Evolutionary conservation across 495 filamentous ascomycete species (phyloP), one percentile per base, ranked within the genome.

Genomic region (Xanthoparmelia taractica): DNA sequence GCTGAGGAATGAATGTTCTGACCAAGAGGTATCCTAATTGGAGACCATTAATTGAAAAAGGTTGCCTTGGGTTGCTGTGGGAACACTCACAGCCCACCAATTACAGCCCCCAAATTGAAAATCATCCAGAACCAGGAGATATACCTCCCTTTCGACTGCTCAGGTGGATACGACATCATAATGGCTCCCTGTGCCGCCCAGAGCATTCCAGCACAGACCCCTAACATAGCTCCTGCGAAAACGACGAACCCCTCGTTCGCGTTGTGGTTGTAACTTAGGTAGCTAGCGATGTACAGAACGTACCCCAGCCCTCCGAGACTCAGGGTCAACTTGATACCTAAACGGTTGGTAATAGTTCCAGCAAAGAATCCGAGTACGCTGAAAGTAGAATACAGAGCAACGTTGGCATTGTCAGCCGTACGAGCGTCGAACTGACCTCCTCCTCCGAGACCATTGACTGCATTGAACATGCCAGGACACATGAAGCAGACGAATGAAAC

Each of bases 401-500:
- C 84, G 65, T 72, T 78, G 48, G 86, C 37, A 47, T 76, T 71
- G 59, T 79, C 79, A 55, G 74, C 76, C 45, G 77, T 68, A 10
- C 41, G 65, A 18, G 72, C 58, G 63, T 79, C 73, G 12, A 78
- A 56, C 62, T 79, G 77, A 57, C 81, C 81, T 63, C 75, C 81
- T 41, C 82, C 81, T 45, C 81, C 81, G 38, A 84, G 71, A 45
- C 81, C 81, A 63, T 71, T 72, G 47, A 84, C 70, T 20, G 81
- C 89, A 71, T 93, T 94, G 78, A 88, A 93, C 82, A 84, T 84
- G 72, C 72, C 71, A 18, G 90, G 90, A 70, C 90, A 93, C 65
- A 94, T 72, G 80, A 94, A 93, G 73, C 90, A 95, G 50, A 92
- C 89, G 58, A 80, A 77, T 54, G 77, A 72, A 36, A 80, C 76